A percentile compares a stretch with the other conserved stretches of the same genome.
phyloP scores from a whole-genome alignment of 2,329 filamentous ascomycete species.

The Arthrobotrys entomopaga region DNA sequence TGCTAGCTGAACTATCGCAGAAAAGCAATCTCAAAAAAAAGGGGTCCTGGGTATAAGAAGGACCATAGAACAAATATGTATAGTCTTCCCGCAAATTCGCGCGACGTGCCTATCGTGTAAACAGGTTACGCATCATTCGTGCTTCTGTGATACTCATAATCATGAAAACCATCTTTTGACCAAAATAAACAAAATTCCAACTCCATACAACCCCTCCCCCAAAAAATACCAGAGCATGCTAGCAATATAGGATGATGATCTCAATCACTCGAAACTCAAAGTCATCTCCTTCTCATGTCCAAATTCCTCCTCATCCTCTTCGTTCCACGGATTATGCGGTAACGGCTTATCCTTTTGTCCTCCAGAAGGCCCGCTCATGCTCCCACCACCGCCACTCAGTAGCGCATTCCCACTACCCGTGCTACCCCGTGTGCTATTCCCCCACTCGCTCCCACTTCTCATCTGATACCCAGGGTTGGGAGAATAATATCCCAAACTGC shows the following conservation, averaged over 20 bases:
- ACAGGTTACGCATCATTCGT: too few relatives aligned
- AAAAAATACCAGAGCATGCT: constrained; percentile 3
- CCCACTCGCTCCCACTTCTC: constrained; percentile 43
- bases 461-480: constrained; percentile 36
- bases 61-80: too few relatives aligned
- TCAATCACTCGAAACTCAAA: constrained; percentile 78
- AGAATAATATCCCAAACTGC: constrained; percentile 46
- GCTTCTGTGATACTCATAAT: too few relatives aligned
- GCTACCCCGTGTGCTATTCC: constrained; percentile 44
- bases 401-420: constrained; percentile 34
- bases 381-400: constrained; percentile 15
- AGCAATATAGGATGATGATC: too few relatives aligned
- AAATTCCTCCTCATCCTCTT: constrained; percentile 74
- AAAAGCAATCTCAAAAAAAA: too few relatives aligned
- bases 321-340: constrained; percentile 74
- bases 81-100: too few relatives aligned
- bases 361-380: constrained; percentile 19
- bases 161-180: too few relatives aligned
- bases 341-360: constrained; percentile 35
- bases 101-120: too few relatives aligned
- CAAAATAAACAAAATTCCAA: constrained; percentile 5
- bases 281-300: constrained; percentile 78
- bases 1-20: too few relatives aligned
- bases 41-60: too few relatives aligned
- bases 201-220: not conserved